A percentile compares a stretch with the other conserved stretches of the same genome.
Evolutionary conservation across 164 flowering plant species (phyloP).

Genomic region (Chimonanthus salicifolius): DNA sequence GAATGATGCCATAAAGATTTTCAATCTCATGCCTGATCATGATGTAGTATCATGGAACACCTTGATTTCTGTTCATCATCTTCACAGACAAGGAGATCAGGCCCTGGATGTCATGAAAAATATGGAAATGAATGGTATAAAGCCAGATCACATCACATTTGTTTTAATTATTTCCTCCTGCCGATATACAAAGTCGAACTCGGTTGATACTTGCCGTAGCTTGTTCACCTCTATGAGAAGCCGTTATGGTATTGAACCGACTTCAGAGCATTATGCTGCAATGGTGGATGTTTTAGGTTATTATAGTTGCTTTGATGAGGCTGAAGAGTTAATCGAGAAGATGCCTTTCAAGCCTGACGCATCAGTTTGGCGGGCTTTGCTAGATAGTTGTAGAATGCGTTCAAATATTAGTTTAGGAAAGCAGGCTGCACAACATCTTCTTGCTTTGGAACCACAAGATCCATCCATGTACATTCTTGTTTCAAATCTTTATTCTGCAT

Average conservation of each 20-base stretch:
- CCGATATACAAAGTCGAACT: conserved; percentile 38
- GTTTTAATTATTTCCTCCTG: conserved; percentile 65
- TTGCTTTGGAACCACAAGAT: conserved; percentile 59
- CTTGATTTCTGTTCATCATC: conserved; percentile 55
- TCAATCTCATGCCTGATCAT: conserved; percentile 46
- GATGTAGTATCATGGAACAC: conserved; percentile 82
- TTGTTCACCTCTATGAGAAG: conserved; percentile 61
- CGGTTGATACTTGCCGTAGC: conserved; percentile 46
- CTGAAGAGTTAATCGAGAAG: conserved; percentile 49
- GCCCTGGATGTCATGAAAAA: conserved; percentile 58
- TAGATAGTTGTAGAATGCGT: conserved; percentile 59
- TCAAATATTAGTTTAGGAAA: conserved; percentile 46
- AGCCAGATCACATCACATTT: conserved; percentile 59
- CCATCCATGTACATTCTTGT: conserved; percentile 59
- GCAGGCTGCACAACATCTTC: conserved; percentile 50
- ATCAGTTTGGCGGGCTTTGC: conserved; percentile 79
- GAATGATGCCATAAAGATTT: conserved; percentile 47
- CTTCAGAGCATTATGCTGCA: conserved; percentile 71
- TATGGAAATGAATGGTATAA: conserved; percentile 40
- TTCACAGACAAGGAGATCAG: conserved; percentile 67
- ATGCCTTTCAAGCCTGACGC: conserved; percentile 62
- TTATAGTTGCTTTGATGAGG: conserved; percentile 75
- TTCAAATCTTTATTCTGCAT: conserved; percentile 81
- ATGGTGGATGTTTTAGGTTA: conserved; percentile 63
- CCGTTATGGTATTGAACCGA: conserved; percentile 46